A percentile compares a stretch with the other conserved stretches of the same genome.
phyloP scores from a whole-genome alignment of 2,329 filamentous ascomycete genomes.

The Cadophora luteo-olivacea region DNA sequence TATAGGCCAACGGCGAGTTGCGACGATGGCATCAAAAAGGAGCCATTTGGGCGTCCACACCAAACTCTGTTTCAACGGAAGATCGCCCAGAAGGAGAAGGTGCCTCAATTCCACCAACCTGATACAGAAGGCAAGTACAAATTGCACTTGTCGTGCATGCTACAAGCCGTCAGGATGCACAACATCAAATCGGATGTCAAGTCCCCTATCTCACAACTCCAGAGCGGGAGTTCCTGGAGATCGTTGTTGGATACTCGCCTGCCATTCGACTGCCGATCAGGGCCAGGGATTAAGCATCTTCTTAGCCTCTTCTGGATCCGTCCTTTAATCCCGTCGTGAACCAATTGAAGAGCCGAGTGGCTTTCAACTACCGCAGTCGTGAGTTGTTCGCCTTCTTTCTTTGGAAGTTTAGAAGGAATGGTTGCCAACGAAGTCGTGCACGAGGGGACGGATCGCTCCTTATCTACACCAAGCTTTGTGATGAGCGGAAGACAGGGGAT shows the following conservation, averaged over 20 bases:
- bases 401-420: slow-evolving; percentile 29
- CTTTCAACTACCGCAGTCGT: slow-evolving; percentile 21
- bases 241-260: slow-evolving; percentile 18
- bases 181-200: slow-evolving; percentile 26
- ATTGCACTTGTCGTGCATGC: slow-evolving; percentile 14
- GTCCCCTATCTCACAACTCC: slow-evolving; percentile 6
- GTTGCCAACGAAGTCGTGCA: slow-evolving; percentile 30
- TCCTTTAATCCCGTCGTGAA: slow-evolving; percentile 26
- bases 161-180: slow-evolving; percentile 6
- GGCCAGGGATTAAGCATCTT: slow-evolving; percentile 25
- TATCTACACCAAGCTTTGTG: slow-evolving; percentile 21
- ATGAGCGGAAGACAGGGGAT: slow-evolving; percentile 18
- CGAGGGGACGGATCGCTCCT: slow-evolving; percentile 22
- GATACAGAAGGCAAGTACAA: slow-evolving; percentile 25
- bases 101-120: slow-evolving; percentile 13
- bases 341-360: slow-evolving; percentile 28
- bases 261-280: slow-evolving; percentile 35
- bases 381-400: slow-evolving; percentile 31
- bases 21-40: neutral
- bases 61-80: slow-evolving; percentile 14
- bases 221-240: slow-evolving; percentile 28
- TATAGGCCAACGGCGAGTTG: slow-evolving; percentile 19
- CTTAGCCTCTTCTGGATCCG: slow-evolving; percentile 21
- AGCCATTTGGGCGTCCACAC: slow-evolving; percentile 5
- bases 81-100: slow-evolving; percentile 26